These are phyloP conservation scores for Ganoderma leucocontextum DNA, from an alignment of 1,284 basidiomycete species.

Conservation along the genomic window DNA sequence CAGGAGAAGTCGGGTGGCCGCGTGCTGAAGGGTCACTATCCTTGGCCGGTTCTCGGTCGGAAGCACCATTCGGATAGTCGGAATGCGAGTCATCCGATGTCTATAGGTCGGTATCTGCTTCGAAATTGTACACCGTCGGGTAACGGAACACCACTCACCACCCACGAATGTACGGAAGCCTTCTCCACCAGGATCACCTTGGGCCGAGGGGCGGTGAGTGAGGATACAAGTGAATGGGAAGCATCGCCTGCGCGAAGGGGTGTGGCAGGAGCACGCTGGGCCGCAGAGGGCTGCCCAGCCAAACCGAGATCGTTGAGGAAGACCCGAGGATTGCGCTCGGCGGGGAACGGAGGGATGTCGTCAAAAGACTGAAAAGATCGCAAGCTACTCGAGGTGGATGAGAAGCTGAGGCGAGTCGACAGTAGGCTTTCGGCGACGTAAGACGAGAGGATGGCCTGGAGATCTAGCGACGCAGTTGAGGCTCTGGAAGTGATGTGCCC, in stretches of 20 bases:
- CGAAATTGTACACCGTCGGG: not conserved
- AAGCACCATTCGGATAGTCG: not conserved
- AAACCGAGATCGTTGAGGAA: conserved; percentile 36
- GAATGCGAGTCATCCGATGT: not conserved
- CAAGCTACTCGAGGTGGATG: conserved; percentile 38
- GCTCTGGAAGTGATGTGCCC: conserved; percentile 15
- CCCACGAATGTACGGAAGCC: conserved; percentile 59
- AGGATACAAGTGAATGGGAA: conserved; percentile 44
- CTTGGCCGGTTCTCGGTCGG: not conserved
- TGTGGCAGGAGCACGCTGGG: conserved; percentile 11
- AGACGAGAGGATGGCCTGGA: conserved; percentile 33
- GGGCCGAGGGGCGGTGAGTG: conserved; percentile 62
- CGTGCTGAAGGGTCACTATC: not conserved
- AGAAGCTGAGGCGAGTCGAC: conserved; percentile 39
- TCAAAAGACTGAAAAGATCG: conserved; percentile 40
- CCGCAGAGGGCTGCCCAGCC: conserved; percentile 23
- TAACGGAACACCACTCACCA: conserved; percentile 48
- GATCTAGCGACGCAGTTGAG: conserved; percentile 36
- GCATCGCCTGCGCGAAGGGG: conserved; percentile 4
- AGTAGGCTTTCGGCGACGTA: conserved; percentile 38
- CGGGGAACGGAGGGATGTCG: conserved; percentile 43
- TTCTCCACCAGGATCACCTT: conserved; percentile 57
- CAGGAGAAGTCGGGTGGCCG: not conserved
- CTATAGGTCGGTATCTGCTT: not conserved
- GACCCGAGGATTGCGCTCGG: conserved; percentile 23